Evolutionary conservation across 805 yeast species (phyloP), one percentile per base, ranked within the genome.

Genomic region (Yamadazyma sp.): DNA sequence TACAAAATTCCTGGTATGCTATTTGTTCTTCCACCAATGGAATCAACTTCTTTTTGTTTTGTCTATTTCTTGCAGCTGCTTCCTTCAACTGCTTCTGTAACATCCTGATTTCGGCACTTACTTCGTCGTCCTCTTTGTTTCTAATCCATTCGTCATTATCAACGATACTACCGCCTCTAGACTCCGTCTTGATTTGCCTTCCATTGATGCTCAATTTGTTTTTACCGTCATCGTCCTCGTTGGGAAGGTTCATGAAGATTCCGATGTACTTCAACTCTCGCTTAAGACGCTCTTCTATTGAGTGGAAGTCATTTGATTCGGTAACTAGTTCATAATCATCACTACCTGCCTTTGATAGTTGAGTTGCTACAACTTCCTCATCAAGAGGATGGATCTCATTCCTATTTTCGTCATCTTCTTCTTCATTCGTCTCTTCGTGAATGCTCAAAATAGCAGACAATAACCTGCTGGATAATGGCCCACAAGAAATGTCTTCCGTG

Each of bases 1-100:
- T 84, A 41, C 82, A 71, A 59, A 87, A 93, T 59, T 93, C 99
- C 57, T 91, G 96, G 80, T 90, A 93, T 18, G 97, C 96, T 51
- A 93, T 71, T 50, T 86, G 95, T 47, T 85, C 93, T 49, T 89
- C 91, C 11, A 93, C 73, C 1, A 82, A 51, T 1, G 95, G 95
- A 17, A 81, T 63, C 24, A 93, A 54, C 27, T 69, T 64, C 41
- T 76, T 71, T 59, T 86, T 86, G 37, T 91, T 70, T 43, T 73
- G 77, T 40, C 80, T 73, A 57, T 93, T 93, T 40, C 76, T 67
- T 16, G 64, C 67, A 3, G 81, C 75, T 0, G 82, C 80, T 14
- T 70, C 73, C 46, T 72, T 76, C 41, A 93, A 66, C 41, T 84
- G 80, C 30, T 67, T 64, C 54, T 93, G 97, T 34, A 91, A 65